Base-by-base conservation (phyloP, 257 asterid species). In the Solanum lycopersicoides region DNA sequence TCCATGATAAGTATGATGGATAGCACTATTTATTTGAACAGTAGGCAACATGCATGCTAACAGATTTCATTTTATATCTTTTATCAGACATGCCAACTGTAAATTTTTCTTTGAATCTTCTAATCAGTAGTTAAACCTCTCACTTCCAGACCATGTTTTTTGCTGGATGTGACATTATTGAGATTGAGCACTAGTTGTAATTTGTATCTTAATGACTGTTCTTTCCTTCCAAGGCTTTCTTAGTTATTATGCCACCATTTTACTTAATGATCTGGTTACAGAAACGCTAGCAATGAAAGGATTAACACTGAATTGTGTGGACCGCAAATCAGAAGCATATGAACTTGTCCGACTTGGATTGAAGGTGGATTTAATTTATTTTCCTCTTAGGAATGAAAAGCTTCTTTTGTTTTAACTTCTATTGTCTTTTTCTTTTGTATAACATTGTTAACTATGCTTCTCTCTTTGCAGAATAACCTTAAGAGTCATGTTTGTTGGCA, bases 401-500 rank as follows among this genome's bases (percentile, higher is more conserved):
- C 12, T 83, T 82, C 32, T 45, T 34, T 18, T 39, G 9, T 15
- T 82, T 47, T 50, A 21, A 59, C 42, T 18, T 80, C n/a, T 37
- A 56, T 75, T 75, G 89, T n/a, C 83, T 76, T 50, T 73, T 8
- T 53, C 65, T 86, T 18, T 7, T 63, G 15, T 50, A 37, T 39
- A 56, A 77, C 89, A 86, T 68, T 85, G 86, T 87, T 83, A 76
- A 86, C 90, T 79, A 86, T 87, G 59, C 83, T 87, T 88, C 89
- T 44, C 73, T 69, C 79, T 91, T 87, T 93, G 95, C 98, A 97
- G 99, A 97, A 97, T 96, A 98, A 97, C 91, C 96, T 97, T 47
- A 97, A 97, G 93, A 97, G 99, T 90, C 99, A 97, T 91, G 97
- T 97, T 83, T 97, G 99, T 92, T 97, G 99, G 99, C 99, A 97